Evolutionary conservation across 2,329 filamentous ascomycete species (phyloP).

Genomic region (Paraphoma sp.): DNA sequence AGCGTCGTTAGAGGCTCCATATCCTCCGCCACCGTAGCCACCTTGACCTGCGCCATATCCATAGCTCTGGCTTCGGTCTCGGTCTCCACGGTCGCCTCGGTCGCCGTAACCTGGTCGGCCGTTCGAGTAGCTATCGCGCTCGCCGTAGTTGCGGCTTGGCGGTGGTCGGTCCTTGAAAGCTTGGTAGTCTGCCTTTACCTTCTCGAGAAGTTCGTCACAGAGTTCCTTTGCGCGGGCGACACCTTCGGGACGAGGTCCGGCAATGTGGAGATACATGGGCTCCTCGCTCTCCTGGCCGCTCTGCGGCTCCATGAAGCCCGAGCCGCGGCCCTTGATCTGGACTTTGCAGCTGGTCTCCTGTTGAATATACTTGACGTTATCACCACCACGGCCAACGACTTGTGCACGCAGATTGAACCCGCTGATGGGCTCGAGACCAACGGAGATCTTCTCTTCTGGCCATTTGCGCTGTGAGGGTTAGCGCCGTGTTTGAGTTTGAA

Average conservation of each 20-base stretch:
- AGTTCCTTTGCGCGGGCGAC: constrained; percentile 87
- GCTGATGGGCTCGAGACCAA: constrained; percentile 86
- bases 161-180: constrained; percentile 77
- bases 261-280: constrained; percentile 94
- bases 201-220: constrained; percentile 84
- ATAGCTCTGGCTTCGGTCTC: constrained; percentile 50
- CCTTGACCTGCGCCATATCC: constrained; percentile 49
- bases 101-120: constrained; percentile 50
- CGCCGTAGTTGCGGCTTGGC: constrained; percentile 54
- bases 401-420: constrained; percentile 97
- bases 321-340: constrained; percentile 96
- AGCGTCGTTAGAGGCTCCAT: constrained; percentile 24
- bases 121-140: constrained; percentile 45
- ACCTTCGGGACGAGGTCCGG: constrained; percentile 85
- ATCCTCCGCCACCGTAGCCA: constrained; percentile 37
- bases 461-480: constrained; percentile 79
- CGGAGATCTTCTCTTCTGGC: constrained; percentile 94
- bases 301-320: constrained; percentile 87
- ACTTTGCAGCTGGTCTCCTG: constrained; percentile 94
- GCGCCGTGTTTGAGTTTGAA: background rate
- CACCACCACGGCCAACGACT: constrained; percentile 91
- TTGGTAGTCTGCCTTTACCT: constrained; percentile 89
- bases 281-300: constrained; percentile 94
- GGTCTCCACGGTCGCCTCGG: constrained; percentile 49
- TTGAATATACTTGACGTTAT: constrained; percentile 98